Evolutionary conservation across 2,329 filamentous ascomycete species (phyloP).

Genomic region (Fusarium sp.): DNA sequence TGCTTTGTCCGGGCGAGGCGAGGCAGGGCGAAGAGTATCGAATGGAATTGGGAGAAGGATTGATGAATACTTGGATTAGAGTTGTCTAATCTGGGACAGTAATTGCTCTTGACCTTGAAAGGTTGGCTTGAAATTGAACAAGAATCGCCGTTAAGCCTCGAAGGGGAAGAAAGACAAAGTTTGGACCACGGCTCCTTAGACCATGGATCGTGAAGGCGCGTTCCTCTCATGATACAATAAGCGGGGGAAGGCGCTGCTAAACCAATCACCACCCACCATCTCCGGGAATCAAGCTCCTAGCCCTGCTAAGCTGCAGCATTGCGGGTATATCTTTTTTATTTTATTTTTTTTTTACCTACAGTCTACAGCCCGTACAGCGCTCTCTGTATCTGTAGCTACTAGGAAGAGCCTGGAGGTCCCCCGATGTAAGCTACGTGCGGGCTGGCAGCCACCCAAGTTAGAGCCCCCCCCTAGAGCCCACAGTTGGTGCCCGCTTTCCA

Average conservation of each 20-base stretch:
- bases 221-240: slow-evolving; percentile 55
- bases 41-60: slow-evolving; percentile 15
- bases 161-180: slow-evolving; percentile 43
- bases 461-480: not conserved
- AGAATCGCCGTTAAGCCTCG: slow-evolving; percentile 42
- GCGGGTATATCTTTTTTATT: slow-evolving; percentile 13
- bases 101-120: slow-evolving; percentile 1
- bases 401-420: not conserved
- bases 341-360: not conserved
- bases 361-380: slow-evolving; percentile 7
- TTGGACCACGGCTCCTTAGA: slow-evolving; percentile 36
- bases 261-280: slow-evolving; percentile 49
- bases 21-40: not conserved
- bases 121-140: slow-evolving; percentile 18
- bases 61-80: slow-evolving; percentile 4
- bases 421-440: slow-evolving; percentile 9
- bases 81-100: not conserved
- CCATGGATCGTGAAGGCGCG: slow-evolving; percentile 37
- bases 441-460: not conserved
- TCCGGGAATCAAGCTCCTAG: slow-evolving; percentile 38
- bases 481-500: not conserved
- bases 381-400: slow-evolving; percentile 1
- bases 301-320: slow-evolving; percentile 40
- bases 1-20: slow-evolving; percentile 16
- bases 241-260: slow-evolving; percentile 46